Conservation (phyloP, 176 grass and related monocot genomes). For the Otatea glauca region DNA sequence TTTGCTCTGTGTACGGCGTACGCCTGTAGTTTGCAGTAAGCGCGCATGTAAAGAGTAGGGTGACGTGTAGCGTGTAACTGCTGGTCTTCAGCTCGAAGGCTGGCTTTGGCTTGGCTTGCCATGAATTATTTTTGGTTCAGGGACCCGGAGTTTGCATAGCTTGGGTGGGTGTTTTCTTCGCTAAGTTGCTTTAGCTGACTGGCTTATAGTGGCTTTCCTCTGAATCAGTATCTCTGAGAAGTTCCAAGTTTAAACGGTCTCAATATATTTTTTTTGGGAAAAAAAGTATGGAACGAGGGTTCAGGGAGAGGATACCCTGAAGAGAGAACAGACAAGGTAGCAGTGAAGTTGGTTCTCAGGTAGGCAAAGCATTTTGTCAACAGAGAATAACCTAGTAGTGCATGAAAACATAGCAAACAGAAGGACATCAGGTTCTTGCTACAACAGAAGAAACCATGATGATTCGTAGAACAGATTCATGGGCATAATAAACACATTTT, state of each 20-base stretch:
- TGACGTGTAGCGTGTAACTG: slow-evolving; percentile 36
- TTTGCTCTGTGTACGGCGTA: slow-evolving; percentile 2
- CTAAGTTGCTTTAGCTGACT: slow-evolving; percentile 49
- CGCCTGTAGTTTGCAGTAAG: slow-evolving; percentile 49
- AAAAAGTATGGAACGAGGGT: not conserved
- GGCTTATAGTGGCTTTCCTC: not conserved
- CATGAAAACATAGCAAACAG: not conserved
- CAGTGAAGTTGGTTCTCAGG: not conserved
- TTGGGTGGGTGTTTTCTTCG: slow-evolving; percentile 18
- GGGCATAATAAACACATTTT: not conserved
- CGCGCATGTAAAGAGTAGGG: slow-evolving; percentile 50
- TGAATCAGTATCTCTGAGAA: not conserved
- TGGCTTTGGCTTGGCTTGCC: slow-evolving; percentile 46
- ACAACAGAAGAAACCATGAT: not conserved
- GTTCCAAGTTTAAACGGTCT: not conserved
- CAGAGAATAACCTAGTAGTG: not conserved
- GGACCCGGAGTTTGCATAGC: slow-evolving; percentile 50
- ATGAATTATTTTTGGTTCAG: slow-evolving; percentile 63
- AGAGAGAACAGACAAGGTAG: not conserved
- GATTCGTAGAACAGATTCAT: not conserved
- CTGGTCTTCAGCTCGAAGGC: slow-evolving; percentile 73
- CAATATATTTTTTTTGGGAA: not conserved
- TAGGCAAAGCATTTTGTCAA: not conserved
- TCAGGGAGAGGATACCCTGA: not conserved
- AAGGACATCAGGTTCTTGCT: not conserved